Percentiles rank a stretch among this genome's conserved stretches.
Evolutionary conservation across 805 yeast genomes (phyloP).

Genomic region (Ogataea angusta): DNA sequence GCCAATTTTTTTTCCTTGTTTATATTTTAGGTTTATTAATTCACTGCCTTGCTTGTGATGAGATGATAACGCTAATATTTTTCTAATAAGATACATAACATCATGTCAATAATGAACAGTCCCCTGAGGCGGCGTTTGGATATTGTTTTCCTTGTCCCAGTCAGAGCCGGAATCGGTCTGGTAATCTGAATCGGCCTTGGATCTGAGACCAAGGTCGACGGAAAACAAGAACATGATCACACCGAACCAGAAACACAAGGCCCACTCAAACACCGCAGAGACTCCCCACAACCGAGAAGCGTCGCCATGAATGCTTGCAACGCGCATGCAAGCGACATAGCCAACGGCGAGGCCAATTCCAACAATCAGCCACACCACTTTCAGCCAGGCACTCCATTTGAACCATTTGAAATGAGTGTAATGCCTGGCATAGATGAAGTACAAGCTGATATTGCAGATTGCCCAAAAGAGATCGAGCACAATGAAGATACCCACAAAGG

Average conservation of each 20-base stretch:
- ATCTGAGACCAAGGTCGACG: conserved; percentile 49
- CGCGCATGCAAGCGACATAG: conserved; percentile 45
- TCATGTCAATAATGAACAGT: conserved; percentile 3
- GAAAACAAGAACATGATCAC: conserved; percentile 59
- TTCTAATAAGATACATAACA: neutral
- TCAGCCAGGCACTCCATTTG: conserved; percentile 47
- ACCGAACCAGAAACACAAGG: conserved; percentile 82
- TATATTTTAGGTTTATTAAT: too few relatives aligned
- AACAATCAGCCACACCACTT: conserved; percentile 59
- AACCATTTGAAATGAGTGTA: conserved; percentile 26
- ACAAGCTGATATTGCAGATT: conserved; percentile 43
- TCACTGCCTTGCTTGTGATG: too few relatives aligned
- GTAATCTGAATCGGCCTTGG: conserved; percentile 6
- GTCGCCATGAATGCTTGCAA: conserved; percentile 20
- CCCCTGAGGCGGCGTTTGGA: neutral
- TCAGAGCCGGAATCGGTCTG: conserved; percentile 5
- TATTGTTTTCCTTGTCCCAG: conserved; percentile 2
- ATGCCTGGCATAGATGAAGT: conserved; percentile 31
- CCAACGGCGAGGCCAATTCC: conserved; percentile 68
- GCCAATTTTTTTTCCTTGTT: neutral
- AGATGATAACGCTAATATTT: neutral
- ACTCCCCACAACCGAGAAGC: conserved; percentile 40
- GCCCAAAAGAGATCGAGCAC: conserved; percentile 57
- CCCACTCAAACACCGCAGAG: conserved; percentile 80
- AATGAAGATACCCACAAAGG: conserved; percentile 74